These are phyloP conservation scores for Russula sp. DNA, from an alignment of 768 basidiomycete species.

Conservation along the genomic window DNA sequence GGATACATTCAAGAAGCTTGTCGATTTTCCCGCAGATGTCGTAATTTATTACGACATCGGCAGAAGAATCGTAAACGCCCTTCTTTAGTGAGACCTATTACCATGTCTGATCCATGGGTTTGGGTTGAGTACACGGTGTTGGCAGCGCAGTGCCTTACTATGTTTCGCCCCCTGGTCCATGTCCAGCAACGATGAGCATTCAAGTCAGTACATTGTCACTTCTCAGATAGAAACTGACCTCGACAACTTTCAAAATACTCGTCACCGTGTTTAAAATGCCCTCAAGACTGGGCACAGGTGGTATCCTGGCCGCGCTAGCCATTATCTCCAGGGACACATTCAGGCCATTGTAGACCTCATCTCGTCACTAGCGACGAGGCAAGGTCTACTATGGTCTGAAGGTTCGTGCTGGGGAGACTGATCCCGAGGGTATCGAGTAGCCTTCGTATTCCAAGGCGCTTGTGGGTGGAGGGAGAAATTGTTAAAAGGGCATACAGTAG, in stretches of 20 bases:
- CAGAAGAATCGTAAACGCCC: too few relatives aligned
- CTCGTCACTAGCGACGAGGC: too few relatives aligned
- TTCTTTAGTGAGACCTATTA: too few relatives aligned
- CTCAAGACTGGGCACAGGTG: slow-evolving; percentile 14
- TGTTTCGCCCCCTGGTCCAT: slow-evolving; percentile 21
- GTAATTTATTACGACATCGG: too few relatives aligned
- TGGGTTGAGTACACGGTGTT: too few relatives aligned
- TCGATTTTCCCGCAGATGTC: too few relatives aligned
- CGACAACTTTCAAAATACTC: slow-evolving; percentile 17
- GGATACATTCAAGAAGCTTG: too few relatives aligned
- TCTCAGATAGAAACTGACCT: slow-evolving; percentile 4
- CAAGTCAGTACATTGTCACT: not conserved
- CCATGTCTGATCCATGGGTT: too few relatives aligned
- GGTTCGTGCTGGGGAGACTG: slow-evolving; percentile 13
- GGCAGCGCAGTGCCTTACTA: too few relatives aligned
- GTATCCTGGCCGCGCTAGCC: not conserved
- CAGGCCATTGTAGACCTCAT: slow-evolving; percentile 19
- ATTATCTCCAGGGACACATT: slow-evolving; percentile 12
- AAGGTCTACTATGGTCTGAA: too few relatives aligned
- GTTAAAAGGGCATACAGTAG: not conserved
- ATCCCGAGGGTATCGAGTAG: not conserved
- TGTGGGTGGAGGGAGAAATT: not conserved
- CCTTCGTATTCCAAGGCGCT: not conserved
- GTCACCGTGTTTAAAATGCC: slow-evolving; percentile 13
- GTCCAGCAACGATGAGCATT: not conserved